A percentile compares a stretch with the other conserved stretches of the same genome.
These are phyloP conservation scores for Phyllosticta citriasiana DNA, from an alignment of 2,329 filamentous ascomycete species.

Conservation along the genomic window DNA sequence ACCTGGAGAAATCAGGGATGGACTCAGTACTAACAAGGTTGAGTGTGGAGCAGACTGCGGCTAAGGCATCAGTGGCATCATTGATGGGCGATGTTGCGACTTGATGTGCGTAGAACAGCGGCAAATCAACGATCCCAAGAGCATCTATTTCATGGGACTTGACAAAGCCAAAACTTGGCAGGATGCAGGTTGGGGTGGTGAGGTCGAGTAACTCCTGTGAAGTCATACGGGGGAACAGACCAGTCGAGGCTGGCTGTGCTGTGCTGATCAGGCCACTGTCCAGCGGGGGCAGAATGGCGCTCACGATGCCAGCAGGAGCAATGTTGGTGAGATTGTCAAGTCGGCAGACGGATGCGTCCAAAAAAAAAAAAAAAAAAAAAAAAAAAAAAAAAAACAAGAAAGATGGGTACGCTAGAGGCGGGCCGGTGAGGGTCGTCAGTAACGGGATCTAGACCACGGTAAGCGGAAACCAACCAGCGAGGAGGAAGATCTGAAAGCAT, in stretches of 20 bases:
- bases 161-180: background rate
- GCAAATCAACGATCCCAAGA: background rate
- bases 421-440: background rate
- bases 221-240: background rate
- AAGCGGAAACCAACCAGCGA: background rate
- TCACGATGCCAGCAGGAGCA: background rate
- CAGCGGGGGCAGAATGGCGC: background rate
- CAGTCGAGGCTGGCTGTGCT: background rate
- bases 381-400: background rate
- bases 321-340: background rate
- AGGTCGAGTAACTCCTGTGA: background rate
- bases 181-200: background rate
- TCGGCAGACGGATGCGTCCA: background rate
- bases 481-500: background rate
- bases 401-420: background rate
- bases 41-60: background rate
- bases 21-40: background rate
- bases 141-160: background rate
- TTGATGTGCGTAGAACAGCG: background rate
- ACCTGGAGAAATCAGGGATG: background rate
- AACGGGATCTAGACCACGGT: background rate
- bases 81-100: background rate
- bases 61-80: background rate
- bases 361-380: background rate
- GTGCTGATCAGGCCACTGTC: background rate